Percentiles rank a stretch among this genome's conserved stretches.
Conservation (phyloP, 1,284 basidiomycete genomes). For the Porphyrellus sp. region DNA sequence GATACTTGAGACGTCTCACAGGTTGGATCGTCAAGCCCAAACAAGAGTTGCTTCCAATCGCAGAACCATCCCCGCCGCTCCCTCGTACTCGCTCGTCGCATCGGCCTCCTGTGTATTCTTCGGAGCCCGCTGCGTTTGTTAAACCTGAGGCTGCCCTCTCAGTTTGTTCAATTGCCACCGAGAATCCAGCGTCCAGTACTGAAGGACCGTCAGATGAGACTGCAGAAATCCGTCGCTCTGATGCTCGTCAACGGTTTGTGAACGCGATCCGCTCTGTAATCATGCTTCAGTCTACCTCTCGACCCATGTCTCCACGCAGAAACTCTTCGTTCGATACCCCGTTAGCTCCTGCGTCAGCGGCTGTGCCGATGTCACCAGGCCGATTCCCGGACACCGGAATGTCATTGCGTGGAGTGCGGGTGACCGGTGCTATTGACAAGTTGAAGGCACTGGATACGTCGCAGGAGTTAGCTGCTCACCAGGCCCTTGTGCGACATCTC, state of each 20-base stretch:
- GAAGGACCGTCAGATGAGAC: slow-evolving; percentile 33
- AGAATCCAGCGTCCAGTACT: slow-evolving; percentile 30
- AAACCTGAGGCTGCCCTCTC: slow-evolving; percentile 24
- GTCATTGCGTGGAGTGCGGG: slow-evolving; percentile 49
- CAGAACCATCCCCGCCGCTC: slow-evolving; percentile 24
- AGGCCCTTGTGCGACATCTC: slow-evolving; percentile 39
- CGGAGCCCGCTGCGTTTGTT: slow-evolving; percentile 21
- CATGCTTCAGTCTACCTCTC: slow-evolving; percentile 41
- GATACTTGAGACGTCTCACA: slow-evolving; percentile 24
- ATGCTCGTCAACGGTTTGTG: slow-evolving; percentile 38
- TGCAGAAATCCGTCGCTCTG: slow-evolving; percentile 25
- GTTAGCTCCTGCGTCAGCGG: slow-evolving; percentile 27
- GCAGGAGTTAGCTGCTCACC: slow-evolving; percentile 44
- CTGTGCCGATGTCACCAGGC: slow-evolving; percentile 28
- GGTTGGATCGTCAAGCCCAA: slow-evolving; percentile 32
- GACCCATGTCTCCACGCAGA: slow-evolving; percentile 31
- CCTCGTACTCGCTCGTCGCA: slow-evolving; percentile 18
- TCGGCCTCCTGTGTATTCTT: slow-evolving; percentile 18
- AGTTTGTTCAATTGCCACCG: slow-evolving; percentile 23
- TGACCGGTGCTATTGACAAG: slow-evolving; percentile 56
- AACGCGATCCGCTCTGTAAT: slow-evolving; percentile 49
- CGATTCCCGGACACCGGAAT: slow-evolving; percentile 40
- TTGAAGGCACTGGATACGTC: slow-evolving; percentile 53
- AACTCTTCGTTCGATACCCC: slow-evolving; percentile 35
- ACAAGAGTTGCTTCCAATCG: slow-evolving; percentile 28